Evolutionary conservation across 1,139 yeast species (phyloP).

Genomic region (Candida albicans): DNA sequence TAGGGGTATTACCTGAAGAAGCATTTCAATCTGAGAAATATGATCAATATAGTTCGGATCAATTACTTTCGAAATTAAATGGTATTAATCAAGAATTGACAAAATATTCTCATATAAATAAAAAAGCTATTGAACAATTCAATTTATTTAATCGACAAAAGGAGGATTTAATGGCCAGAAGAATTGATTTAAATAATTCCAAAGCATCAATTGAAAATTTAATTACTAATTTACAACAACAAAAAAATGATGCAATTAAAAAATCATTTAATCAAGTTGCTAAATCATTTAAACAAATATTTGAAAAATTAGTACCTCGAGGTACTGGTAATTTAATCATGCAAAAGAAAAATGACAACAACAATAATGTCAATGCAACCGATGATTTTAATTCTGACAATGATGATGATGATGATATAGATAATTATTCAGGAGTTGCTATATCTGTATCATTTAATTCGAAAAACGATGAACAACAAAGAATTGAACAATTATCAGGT

Average conservation of each 20-base stretch:
- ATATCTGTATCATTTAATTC: conserved; percentile 91
- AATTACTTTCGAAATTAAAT: conserved; percentile 56
- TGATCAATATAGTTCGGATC: conserved; percentile 51
- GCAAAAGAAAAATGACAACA: conserved; percentile 41
- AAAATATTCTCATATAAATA: conserved; percentile 77
- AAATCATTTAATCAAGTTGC: conserved; percentile 79
- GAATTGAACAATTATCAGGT: conserved; percentile 90
- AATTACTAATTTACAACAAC: conserved; percentile 68
- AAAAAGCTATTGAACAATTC: conserved; percentile 87
- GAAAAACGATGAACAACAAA: conserved; percentile 79
- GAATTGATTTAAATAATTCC: conserved; percentile 69
- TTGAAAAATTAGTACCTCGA: conserved; percentile 77
- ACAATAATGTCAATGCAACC: conserved; percentile 21
- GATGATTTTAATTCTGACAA: conserved; percentile 14
- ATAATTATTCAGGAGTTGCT: conserved; percentile 77
- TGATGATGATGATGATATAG: conserved; percentile 34
- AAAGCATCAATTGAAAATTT: conserved; percentile 71
- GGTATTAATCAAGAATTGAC: conserved; percentile 57
- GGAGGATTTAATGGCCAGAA: conserved; percentile 62
- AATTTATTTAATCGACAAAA: conserved; percentile 72
- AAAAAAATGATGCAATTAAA: conserved; percentile 82
- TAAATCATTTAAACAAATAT: conserved; percentile 67
- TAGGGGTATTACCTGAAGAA: conserved; percentile 88
- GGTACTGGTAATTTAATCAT: conserved; percentile 78
- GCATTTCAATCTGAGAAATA: conserved; percentile 53